These are phyloP conservation scores for Thuidium tamariscinum DNA, from an alignment of 225 moss, liverwort and hornwort species.

Conservation along the genomic window DNA sequence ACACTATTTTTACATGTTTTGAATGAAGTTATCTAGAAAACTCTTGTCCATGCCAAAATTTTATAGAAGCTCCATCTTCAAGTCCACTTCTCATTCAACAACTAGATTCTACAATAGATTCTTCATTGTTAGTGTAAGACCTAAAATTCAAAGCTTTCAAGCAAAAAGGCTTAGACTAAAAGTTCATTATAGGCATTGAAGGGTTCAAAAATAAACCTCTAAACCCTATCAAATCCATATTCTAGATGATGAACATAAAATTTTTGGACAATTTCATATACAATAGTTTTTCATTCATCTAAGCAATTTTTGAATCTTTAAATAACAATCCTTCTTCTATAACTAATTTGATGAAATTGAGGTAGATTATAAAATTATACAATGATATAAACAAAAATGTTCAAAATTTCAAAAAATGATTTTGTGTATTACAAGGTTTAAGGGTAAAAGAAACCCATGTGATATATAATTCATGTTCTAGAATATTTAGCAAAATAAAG, in stretches of 20 bases:
- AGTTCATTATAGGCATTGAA: background rate
- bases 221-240: background rate
- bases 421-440: background rate
- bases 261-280: rapidly evolving
- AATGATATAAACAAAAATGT: background rate
- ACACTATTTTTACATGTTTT: background rate
- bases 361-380: background rate
- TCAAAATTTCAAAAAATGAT: background rate
- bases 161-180: background rate
- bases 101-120: background rate
- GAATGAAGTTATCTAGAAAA: background rate
- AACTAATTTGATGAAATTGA: background rate
- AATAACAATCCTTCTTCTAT: background rate
- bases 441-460: background rate
- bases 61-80: rapidly evolving
- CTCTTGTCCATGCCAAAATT: background rate
- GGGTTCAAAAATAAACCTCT: no score
- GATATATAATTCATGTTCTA: background rate
- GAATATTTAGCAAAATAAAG: no score
- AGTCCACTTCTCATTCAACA: background rate
- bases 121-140: background rate
- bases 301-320: background rate
- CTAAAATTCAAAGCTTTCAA: rapidly evolving
- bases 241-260: rapidly evolving
- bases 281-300: background rate